phyloP scores from a whole-genome alignment of 768 basidiomycete species.

The Mycena indigotica region DNA sequence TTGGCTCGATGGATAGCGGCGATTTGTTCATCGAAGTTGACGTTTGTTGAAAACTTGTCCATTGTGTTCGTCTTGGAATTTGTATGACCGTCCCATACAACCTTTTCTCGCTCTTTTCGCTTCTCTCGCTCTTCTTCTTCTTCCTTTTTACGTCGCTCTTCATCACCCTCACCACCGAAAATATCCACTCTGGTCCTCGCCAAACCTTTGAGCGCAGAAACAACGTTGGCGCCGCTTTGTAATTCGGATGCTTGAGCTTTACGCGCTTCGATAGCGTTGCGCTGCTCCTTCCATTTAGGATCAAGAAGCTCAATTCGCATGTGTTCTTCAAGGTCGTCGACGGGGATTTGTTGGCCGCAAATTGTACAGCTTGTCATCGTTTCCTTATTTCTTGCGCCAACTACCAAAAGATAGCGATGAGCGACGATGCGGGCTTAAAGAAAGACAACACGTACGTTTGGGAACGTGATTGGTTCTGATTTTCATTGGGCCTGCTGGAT shows the following conservation, averaged over 20 bases:
- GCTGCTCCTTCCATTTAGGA: slow-evolving; percentile 97
- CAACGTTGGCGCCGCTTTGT: slow-evolving; percentile 90
- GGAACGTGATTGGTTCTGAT: slow-evolving; percentile 96
- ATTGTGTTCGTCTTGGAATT: slow-evolving; percentile 89
- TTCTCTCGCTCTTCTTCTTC: slow-evolving; percentile 84
- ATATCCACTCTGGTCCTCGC: slow-evolving; percentile 97
- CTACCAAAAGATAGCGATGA: slow-evolving; percentile 48
- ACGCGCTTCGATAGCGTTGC: slow-evolving; percentile 84
- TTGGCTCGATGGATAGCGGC: slow-evolving; percentile 93
- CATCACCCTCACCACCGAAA: slow-evolving; percentile 92
- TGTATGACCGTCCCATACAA: slow-evolving; percentile 99
- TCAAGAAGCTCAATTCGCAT: slow-evolving; percentile 98
- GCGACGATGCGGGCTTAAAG: no score
- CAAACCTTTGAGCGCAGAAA: slow-evolving; percentile 88
- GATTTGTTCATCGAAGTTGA: slow-evolving; percentile 98
- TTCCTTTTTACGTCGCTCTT: slow-evolving; percentile 82
- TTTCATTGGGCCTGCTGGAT: slow-evolving; percentile 82
- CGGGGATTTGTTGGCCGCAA: slow-evolving; percentile 94
- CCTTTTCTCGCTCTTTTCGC: slow-evolving; percentile 88
- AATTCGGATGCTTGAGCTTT: slow-evolving; percentile 88
- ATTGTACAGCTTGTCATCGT: slow-evolving; percentile 87
- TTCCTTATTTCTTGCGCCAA: slow-evolving; percentile 67
- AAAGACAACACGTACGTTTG: slow-evolving; percentile 61
- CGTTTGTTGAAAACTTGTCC: slow-evolving; percentile 90
- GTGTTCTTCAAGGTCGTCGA: slow-evolving; percentile 95